phyloP scores from a whole-genome alignment of 106 monocot species.

The Iris macrosiphon region DNA sequence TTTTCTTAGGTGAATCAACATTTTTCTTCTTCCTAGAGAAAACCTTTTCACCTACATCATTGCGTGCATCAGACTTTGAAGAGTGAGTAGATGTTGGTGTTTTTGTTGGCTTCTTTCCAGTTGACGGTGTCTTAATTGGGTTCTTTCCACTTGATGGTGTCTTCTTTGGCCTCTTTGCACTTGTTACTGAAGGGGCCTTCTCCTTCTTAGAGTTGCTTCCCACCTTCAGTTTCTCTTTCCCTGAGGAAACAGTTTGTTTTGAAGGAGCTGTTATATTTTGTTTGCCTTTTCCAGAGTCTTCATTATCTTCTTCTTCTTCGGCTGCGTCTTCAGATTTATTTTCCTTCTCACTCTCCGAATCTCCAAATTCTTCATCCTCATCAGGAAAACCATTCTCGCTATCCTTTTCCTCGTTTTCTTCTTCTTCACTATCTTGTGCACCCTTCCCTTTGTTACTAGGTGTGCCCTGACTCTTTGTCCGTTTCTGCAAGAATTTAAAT shows the following conservation, averaged over 20 bases:
- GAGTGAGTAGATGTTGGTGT: slow-evolving; percentile 17
- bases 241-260: slow-evolving; percentile 4
- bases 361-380: slow-evolving; percentile 16
- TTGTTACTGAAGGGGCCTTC: slow-evolving; percentile 3
- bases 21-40: slow-evolving; percentile 55
- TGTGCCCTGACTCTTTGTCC: slow-evolving; percentile 8
- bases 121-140: no score
- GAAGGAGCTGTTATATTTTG: slow-evolving; percentile 15
- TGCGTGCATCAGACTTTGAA: slow-evolving; percentile 17
- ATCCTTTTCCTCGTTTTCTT: slow-evolving; percentile 19
- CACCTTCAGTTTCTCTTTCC: slow-evolving; percentile 15
- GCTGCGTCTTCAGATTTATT: slow-evolving; percentile 9
- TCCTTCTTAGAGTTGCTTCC: slow-evolving; percentile 24
- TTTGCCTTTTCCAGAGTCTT: slow-evolving; percentile 17
- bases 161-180: slow-evolving; percentile 20
- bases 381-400: slow-evolving; percentile 6
- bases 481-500: slow-evolving; percentile 6
- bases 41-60: slow-evolving; percentile 38
- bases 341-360: slow-evolving; percentile 26
- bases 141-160: no score
- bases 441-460: slow-evolving; percentile 2
- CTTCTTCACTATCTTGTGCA: slow-evolving; percentile 8
- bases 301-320: slow-evolving; percentile 17
- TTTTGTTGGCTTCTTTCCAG: no score
- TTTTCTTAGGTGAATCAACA: slow-evolving; percentile 13